Evolutionary conservation across 345 rosid genomes (phyloP).

Genomic region (Pelargonium nanum): DNA sequence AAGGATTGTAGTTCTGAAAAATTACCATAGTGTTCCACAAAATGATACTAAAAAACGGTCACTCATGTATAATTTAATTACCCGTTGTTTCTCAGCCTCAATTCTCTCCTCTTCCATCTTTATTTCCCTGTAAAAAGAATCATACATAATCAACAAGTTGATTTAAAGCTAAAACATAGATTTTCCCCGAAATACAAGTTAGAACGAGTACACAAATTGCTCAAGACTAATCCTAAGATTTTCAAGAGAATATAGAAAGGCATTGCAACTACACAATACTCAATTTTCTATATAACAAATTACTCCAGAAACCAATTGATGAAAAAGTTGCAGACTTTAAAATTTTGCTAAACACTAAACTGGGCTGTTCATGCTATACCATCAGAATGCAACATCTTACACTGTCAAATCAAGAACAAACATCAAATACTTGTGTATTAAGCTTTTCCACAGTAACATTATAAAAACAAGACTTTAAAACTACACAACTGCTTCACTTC

Average conservation of each 20-base stretch:
- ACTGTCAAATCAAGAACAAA: too few relatives aligned
- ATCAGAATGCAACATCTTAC: too few relatives aligned
- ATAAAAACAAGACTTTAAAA: background rate
- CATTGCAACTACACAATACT: background rate
- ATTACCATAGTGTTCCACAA: background rate
- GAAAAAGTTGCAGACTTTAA: background rate
- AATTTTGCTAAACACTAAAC: background rate
- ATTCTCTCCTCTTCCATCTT: slow-evolving; percentile 75
- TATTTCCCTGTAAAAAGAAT: slow-evolving; percentile 50
- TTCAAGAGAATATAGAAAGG: background rate
- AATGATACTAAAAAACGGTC: background rate
- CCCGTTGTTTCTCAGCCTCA: slow-evolving; percentile 87
- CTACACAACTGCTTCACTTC: background rate
- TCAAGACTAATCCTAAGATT: background rate
- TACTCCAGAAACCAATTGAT: too few relatives aligned
- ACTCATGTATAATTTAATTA: slow-evolving; percentile 17
- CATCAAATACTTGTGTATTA: too few relatives aligned
- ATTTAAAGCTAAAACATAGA: background rate
- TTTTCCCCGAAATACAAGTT: background rate
- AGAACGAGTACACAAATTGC: background rate
- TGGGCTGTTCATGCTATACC: background rate
- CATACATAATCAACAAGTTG: background rate
- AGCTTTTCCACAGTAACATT: background rate
- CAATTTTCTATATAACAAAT: background rate
- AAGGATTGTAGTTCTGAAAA: background rate